These are phyloP conservation scores for Collybia mongolica DNA, from an alignment of 768 basidiomycete genomes.

Conservation along the genomic window DNA sequence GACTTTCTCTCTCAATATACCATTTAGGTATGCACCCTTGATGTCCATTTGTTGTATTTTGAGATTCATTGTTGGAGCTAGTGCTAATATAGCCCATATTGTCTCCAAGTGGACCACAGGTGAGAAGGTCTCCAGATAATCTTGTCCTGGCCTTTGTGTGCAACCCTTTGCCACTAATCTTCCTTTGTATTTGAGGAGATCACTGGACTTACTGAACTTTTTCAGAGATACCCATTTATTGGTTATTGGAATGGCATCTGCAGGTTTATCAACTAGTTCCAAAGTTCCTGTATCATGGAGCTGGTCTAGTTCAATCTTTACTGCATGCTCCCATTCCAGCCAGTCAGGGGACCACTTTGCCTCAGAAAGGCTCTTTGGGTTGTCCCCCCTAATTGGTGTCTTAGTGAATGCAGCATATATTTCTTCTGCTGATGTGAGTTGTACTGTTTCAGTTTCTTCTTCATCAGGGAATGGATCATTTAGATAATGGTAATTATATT, in stretches of 20 bases:
- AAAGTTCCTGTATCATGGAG: constrained; percentile 17
- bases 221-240: constrained; percentile 25
- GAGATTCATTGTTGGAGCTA: constrained; percentile 13
- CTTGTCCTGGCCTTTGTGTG: constrained; percentile 29
- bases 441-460: no score
- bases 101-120: constrained; percentile 15
- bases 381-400: neutral
- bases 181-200: constrained; percentile 27
- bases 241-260: constrained; percentile 8
- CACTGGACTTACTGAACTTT: constrained; percentile 27
- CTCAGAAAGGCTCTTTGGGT: constrained; percentile 5
- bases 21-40: constrained; percentile 13
- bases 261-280: constrained; percentile 15
- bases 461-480: neutral
- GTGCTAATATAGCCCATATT: constrained; percentile 17
- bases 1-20: constrained; percentile 17
- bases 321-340: constrained; percentile 12
- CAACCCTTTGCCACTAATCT: constrained; percentile 34
- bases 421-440: neutral
- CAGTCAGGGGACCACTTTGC: constrained; percentile 13
- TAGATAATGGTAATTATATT: neutral
- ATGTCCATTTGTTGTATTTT: constrained; percentile 8
- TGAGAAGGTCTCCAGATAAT: constrained; percentile 25
- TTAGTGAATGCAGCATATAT: neutral
- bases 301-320: constrained; percentile 16